Conservation (phyloP, 2,329 filamentous ascomycete genomes). For the Aphanocladium album region DNA sequence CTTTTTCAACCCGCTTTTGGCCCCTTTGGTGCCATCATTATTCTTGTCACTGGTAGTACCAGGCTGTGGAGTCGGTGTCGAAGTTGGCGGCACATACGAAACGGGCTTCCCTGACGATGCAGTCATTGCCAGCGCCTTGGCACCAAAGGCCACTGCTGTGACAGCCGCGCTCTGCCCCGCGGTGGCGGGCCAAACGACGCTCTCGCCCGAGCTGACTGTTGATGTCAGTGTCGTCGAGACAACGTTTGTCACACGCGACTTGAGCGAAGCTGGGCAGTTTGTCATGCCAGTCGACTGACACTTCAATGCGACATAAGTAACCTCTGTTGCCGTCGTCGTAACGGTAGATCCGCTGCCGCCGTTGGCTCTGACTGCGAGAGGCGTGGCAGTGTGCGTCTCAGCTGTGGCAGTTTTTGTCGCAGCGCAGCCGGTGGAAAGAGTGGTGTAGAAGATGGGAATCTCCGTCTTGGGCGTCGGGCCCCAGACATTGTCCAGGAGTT, state of each 20-base stretch:
- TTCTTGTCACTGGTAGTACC: conserved; percentile 16
- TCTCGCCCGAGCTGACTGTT: conserved; percentile 32
- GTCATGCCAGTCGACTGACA: conserved; percentile 38
- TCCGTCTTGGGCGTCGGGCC: conserved; percentile 42
- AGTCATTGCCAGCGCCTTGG: conserved; percentile 29
- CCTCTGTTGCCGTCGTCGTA: conserved; percentile 34
- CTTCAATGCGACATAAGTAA: conserved; percentile 38
- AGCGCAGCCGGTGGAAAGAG: conserved; percentile 39
- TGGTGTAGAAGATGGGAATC: conserved; percentile 50
- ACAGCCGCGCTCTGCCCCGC: conserved; percentile 27
- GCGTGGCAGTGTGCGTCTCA: neutral
- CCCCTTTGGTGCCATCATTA: conserved; percentile 28
- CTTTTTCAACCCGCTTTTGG: conserved; percentile 24
- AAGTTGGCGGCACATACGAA: conserved; percentile 36
- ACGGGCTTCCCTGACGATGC: conserved; percentile 39
- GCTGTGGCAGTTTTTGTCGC: conserved; percentile 15
- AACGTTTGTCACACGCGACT: conserved; percentile 36
- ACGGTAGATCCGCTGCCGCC: conserved; percentile 21
- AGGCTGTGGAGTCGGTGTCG: neutral
- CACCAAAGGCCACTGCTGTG: conserved; percentile 38
- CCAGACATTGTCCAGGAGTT: conserved; percentile 39
- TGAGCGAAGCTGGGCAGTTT: conserved; percentile 47
- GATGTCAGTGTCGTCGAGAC: conserved; percentile 37
- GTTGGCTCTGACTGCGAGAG: conserved; percentile 20
- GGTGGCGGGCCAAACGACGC: conserved; percentile 34